Base-by-base conservation (phyloP, 2,329 filamentous ascomycete genomes). In the Paecilomyces dactylethromorphus region DNA sequence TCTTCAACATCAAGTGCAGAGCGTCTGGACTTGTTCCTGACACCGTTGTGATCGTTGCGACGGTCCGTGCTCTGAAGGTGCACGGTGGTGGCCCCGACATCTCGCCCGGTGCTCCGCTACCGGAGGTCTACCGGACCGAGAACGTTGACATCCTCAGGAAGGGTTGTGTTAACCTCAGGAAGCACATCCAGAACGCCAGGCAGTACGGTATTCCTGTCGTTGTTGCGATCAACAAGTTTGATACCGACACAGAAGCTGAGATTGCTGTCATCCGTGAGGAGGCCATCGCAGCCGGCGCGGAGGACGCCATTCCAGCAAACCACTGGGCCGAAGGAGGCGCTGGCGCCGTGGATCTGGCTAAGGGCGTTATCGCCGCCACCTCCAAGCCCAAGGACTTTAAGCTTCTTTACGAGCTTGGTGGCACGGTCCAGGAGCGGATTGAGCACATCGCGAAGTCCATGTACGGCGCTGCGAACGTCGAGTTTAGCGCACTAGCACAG, bases 1-100 rank as follows among this genome's bases (percentile, higher is more conserved):
- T 99, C 84, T 97, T 99, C 86, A 97, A 99, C 81, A 97, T 99
- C 82, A 99, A 99, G 83, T 97, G 94, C 80, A 89, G 94, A 61
- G 90, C 92, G 10, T 97, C 93, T 5, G 93, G 93, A 24, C 87
- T 99, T 53, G 86, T 91, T 2, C 94, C 94, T 1, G 94, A 99
- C 70, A 91, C 92, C 1, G 92, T 96, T 6, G 91, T 99, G 52
- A 87, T 99, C 60, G 94, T 99, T 39, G 93, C 94, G 24, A 99
- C 94, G 2, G 90, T 99, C 53, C 89, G 94, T 66, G 94, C 94
- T 6, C 82, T 99, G 64, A 99, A 99, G 83, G 92, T 97, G 3
- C 94, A 99, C 75, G 94, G 94, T 57, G 94, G 93, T 59, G 94
- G 92, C 18, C 93, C 94, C n/a, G 89, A 93, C 33, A 96, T 97